A percentile compares a stretch with the other conserved stretches of the same genome.
These are phyloP conservation scores for Cunninghamia lanceolata DNA, from an alignment of 75 land plant species.

Conservation along the genomic window DNA sequence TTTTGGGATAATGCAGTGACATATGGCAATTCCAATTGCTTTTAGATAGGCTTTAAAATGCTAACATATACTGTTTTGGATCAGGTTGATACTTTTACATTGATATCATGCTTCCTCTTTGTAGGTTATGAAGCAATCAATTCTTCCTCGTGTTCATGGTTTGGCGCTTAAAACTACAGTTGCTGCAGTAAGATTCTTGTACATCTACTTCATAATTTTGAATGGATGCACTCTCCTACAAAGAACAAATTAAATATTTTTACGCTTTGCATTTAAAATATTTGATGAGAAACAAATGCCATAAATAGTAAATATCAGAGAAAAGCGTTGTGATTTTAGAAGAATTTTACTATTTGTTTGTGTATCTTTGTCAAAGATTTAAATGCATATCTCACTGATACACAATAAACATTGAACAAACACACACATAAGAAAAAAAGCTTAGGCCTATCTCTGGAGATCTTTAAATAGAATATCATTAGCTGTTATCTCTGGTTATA, in stretches of 20 bases:
- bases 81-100: background rate
- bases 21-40: background rate
- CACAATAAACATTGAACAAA: background rate
- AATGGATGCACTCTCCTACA: background rate
- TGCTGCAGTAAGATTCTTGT: slow-evolving; percentile 75
- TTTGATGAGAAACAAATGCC: background rate
- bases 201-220: background rate
- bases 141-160: slow-evolving; percentile 95
- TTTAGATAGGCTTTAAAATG: background rate
- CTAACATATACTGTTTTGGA: background rate
- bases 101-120: background rate
- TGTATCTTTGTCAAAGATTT: background rate
- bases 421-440: background rate
- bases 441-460: background rate
- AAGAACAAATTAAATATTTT: background rate
- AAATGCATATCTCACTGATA: background rate
- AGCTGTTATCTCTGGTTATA: background rate
- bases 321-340: background rate
- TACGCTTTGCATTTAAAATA: background rate
- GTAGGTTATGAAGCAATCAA: slow-evolving; percentile 88
- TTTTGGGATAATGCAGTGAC: background rate
- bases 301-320: too few species aligned
- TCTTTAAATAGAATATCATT: background rate
- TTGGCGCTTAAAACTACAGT: slow-evolving; percentile 96
- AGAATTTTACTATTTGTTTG: background rate